A percentile compares a stretch with the other conserved stretches of the same genome.
phyloP scores from a whole-genome alignment of 2,329 filamentous ascomycete species.

The Capronia epimyces region DNA sequence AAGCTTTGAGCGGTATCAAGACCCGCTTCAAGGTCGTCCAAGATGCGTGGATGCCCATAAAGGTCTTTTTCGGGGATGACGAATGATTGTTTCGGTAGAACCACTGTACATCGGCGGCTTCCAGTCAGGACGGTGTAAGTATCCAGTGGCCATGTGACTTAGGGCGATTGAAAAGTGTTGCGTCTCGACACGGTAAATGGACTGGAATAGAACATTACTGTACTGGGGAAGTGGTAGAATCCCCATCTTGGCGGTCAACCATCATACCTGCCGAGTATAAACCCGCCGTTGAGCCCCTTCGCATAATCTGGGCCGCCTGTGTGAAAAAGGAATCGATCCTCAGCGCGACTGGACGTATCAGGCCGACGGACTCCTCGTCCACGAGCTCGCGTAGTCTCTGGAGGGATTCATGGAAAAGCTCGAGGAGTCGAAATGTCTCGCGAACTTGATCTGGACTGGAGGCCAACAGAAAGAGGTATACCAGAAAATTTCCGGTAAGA shows the following conservation, averaged over 20 bases:
- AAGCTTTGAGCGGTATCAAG: conserved; percentile 59
- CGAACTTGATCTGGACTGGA: conserved; percentile 31
- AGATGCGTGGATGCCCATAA: conserved; percentile 64
- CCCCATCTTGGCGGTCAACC: conserved; percentile 1
- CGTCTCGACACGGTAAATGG: neutral
- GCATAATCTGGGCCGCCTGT: conserved; percentile 26
- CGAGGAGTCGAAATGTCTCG: conserved; percentile 26
- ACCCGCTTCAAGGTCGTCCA: conserved; percentile 75
- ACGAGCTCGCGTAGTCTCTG: conserved; percentile 24
- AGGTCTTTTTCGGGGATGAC: conserved; percentile 62
- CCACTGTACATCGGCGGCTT: neutral
- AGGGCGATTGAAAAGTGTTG: neutral
- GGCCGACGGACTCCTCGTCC: conserved; percentile 23
- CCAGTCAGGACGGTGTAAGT: neutral
- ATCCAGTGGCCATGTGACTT: neutral
- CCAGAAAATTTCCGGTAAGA: conserved; percentile 46
- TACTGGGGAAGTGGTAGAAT: neutral
- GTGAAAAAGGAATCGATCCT: conserved; percentile 30
- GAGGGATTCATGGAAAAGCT: conserved; percentile 28
- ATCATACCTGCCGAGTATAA: conserved; percentile 4
- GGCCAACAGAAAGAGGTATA: conserved; percentile 46
- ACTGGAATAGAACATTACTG: neutral
- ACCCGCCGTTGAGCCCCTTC: conserved; percentile 5
- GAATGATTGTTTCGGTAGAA: conserved; percentile 7
- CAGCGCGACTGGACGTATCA: conserved; percentile 28